Evolutionary conservation across 345 rosid species (phyloP), one percentile per base, ranked within the genome.

Genomic region (Mangifera indica): DNA sequence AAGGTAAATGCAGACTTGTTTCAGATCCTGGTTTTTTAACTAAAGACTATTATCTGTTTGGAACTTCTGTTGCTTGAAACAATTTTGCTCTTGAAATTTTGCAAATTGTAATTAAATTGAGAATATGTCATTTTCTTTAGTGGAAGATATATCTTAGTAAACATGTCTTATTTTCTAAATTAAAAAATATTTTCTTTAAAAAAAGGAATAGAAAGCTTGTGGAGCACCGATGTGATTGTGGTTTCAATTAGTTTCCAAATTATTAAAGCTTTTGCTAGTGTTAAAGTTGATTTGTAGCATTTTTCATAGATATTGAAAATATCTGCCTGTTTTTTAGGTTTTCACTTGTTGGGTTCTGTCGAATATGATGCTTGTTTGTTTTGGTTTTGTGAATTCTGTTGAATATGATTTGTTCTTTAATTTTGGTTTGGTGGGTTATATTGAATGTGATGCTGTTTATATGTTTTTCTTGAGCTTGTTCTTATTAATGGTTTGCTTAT

Each of bases 1-100:
- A 86, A 82, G 86, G 93, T 81, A 71, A 73, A 58, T 25, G 1
- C 14, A 42, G 10, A 21, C 57, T 69, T 15, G 18, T 24, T 2
- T 4, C 34, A 74, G 32, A 14, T 10, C 53, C 40, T 9, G 63
- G 22, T 24, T 21, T 45, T 53, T 20, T 29, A 67, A 34, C 1
- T 14, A 32, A 46, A 17, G 32, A 29, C 55, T 64, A 12, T 49
- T 51, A 40, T 22, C 10, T 13, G 2, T 15, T 20, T 56, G 17
- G 55, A 37, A 69, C 44, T 8, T 21, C 37, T 40, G 22, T 55
- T 69, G 52, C 18, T 49, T 2, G 37, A 5, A 55, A 21, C 4
- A 37, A 22, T 14, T 55, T 56, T 53, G 5, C 42, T 54, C 15
- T 40, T 25, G 52, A 4, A n/a, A 18, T 51, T 12, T n/a, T 14